A percentile compares a stretch with the other conserved stretches of the same genome.
These are phyloP conservation scores for Plantago major DNA, from an alignment of 257 asterid genomes.

Conservation along the genomic window DNA sequence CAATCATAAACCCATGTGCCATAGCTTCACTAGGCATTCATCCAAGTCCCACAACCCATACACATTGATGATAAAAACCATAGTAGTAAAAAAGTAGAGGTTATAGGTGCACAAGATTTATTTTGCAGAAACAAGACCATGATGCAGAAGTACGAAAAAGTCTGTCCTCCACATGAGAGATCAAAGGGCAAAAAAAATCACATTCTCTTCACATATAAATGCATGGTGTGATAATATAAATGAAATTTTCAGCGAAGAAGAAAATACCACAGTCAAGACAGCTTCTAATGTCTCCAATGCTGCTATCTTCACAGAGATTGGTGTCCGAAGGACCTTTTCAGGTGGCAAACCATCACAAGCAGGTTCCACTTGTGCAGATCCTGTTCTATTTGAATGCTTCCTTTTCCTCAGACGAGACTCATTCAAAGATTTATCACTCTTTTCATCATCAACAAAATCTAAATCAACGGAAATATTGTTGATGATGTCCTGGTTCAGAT, in stretches of 20 bases:
- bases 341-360: constrained; percentile 36
- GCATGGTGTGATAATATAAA: neutral
- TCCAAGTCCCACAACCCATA: too few relatives aligned
- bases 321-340: constrained; percentile 30
- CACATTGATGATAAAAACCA: too few relatives aligned
- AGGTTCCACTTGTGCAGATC: constrained; percentile 37
- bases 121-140: neutral
- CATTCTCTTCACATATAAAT: neutral
- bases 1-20: too few relatives aligned
- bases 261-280: constrained; percentile 68
- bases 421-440: constrained; percentile 26
- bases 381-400: constrained; percentile 52
- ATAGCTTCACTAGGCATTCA: too few relatives aligned
- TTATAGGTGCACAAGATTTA: too few relatives aligned
- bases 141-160: neutral
- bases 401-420: constrained; percentile 56
- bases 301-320: constrained; percentile 63
- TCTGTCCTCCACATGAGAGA: constrained; percentile 2
- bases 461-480: constrained; percentile 55
- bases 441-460: constrained; percentile 33
- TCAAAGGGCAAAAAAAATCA: neutral
- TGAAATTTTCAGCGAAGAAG: neutral
- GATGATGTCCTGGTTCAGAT: constrained; percentile 49
- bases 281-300: constrained; percentile 79
- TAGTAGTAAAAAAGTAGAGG: too few relatives aligned